A percentile compares a stretch with the other conserved stretches of the same genome.
phyloP scores from a whole-genome alignment of 306 rosid genomes.

The Pueraria montana region DNA sequence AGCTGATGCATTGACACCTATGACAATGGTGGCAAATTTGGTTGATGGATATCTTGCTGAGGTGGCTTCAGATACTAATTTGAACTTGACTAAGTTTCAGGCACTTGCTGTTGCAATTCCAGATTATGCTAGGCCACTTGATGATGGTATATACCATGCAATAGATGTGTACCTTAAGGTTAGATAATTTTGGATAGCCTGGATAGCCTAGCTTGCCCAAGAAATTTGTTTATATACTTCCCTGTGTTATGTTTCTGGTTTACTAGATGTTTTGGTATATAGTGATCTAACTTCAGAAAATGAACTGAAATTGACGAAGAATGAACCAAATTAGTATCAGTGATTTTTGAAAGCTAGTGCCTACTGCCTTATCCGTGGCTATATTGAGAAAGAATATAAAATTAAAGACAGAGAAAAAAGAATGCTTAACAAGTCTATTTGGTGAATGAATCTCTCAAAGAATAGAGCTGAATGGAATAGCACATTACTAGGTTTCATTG shows the following conservation, averaged over 20 bases:
- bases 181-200: slow-evolving; percentile 42
- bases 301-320: slow-evolving; percentile 15
- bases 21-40: slow-evolving; percentile 81
- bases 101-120: slow-evolving; percentile 83
- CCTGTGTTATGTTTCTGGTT: neutral
- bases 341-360: slow-evolving; percentile 16
- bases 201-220: slow-evolving; percentile 11
- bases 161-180: slow-evolving; percentile 92
- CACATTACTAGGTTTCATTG: neutral
- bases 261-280: neutral
- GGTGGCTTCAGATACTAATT: slow-evolving; percentile 85
- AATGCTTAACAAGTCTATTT: slow-evolving; percentile 19
- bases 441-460: neutral
- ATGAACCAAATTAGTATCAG: neutral
- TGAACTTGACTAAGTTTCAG: slow-evolving; percentile 78
- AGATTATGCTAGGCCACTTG: slow-evolving; percentile 80
- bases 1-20: slow-evolving; percentile 67
- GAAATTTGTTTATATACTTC: slow-evolving; percentile 10
- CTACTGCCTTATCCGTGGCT: neutral
- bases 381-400: slow-evolving; percentile 1
- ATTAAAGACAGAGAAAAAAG: neutral
- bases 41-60: slow-evolving; percentile 88
- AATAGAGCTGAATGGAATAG: neutral
- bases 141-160: slow-evolving; percentile 89
- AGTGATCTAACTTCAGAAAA: neutral